Percentiles rank a stretch among this genome's conserved stretches.
Conservation (phyloP, 441 rosid species). For the Erysimum cheiri region DNA sequence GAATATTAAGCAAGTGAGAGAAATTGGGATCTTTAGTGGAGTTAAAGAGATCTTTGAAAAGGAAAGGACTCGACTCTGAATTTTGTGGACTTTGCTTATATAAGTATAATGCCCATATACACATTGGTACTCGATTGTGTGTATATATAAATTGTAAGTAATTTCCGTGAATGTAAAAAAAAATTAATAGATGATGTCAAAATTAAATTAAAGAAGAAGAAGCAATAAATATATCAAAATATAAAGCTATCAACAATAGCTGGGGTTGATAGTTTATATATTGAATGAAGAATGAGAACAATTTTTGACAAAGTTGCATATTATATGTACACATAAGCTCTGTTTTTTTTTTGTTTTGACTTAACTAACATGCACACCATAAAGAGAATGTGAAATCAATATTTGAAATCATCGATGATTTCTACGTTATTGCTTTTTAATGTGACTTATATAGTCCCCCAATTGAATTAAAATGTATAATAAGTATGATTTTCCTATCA, state of each 20-base stretch:
- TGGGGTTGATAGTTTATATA: neutral
- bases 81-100: slow-evolving; percentile 28
- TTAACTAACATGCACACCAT: slow-evolving; percentile 6
- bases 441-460: neutral
- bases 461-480: neutral
- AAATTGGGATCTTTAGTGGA: slow-evolving; percentile 32
- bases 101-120: slow-evolving; percentile 8
- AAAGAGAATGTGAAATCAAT: slow-evolving; percentile 22
- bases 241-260: slow-evolving; percentile 1
- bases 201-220: neutral
- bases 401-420: neutral
- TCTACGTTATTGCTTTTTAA: slow-evolving; percentile 14
- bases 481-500: neutral
- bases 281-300: slow-evolving; percentile 33
- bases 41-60: slow-evolving; percentile 37
- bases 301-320: slow-evolving; percentile 14
- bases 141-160: neutral
- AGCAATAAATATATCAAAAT: slow-evolving; percentile 8
- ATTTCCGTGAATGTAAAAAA: slow-evolving; percentile 37
- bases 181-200: slow-evolving; percentile 21
- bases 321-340: neutral
- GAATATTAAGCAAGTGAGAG: slow-evolving; percentile 24
- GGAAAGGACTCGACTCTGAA: slow-evolving; percentile 32
- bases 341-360: slow-evolving; percentile 16
- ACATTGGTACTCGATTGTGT: slow-evolving; percentile 12